Base-by-base conservation (phyloP, 129 eudicot genomes). In the Tagetes patula region DNA sequence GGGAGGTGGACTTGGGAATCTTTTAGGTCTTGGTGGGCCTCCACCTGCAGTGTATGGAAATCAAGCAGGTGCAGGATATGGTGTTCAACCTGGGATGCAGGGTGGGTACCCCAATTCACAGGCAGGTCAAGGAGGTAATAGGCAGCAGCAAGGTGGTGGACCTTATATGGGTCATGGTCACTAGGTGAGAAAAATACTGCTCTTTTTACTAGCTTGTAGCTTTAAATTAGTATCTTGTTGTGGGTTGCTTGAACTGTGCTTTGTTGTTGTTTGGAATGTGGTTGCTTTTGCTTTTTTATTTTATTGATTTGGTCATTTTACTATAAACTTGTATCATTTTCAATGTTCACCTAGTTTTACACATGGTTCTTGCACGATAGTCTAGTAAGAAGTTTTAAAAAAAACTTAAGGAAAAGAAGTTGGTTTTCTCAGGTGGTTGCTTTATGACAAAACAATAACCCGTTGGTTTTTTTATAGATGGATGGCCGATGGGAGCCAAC, bases 1-100 rank as follows among this genome's bases (percentile, higher is more conserved):
- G 72, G 98, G 96, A 4, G 96, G 83, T 66, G 94, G 96, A 0
- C 85, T 94, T 67, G 99, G 97, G 65, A 81, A 87, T 79, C 80
- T 80, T n/a, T 88, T 88, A 68, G 92, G 96, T 5, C 81, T 87
- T 63, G 98, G 96, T 66, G 89, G 73, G 0, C 85, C 82, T 8
- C 90, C 80, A 11, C 86, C 84, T 1, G 79, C 85, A 2, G 96
- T 86, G 71, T 89, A 89, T 75, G 96, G 91, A 10, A 85, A 77
- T 67, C 96, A 86, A 80, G 83, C 78, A 45, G 85, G 77, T 64
- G 76, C 46, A 41, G n/a, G 78, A 41, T 95, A 95, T 78, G 96
- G 91, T 49, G 82, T 40, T 78, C 99, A 86, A 67, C 30, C 43
- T 2, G 62, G 62, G 62, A 55, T 55, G 62, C 96, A 84, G 77